A percentile compares a stretch with the other conserved stretches of the same genome.
Evolutionary conservation across 176 grass and related monocot species (phyloP).

Genomic region (Eremochloa ophiuroides): DNA sequence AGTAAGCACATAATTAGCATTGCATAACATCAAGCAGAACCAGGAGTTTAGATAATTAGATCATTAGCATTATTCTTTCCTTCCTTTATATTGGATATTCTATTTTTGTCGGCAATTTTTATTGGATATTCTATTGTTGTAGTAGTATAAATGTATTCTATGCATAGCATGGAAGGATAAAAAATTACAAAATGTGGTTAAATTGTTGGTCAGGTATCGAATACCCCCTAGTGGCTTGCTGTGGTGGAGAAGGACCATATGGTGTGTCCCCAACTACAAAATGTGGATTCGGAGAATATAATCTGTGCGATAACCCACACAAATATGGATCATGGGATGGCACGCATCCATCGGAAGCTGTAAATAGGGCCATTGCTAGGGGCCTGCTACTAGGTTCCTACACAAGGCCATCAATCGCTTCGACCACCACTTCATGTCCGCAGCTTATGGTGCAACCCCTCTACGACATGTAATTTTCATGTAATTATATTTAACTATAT

Average conservation of each 20-base stretch:
- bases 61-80: background rate
- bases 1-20: background rate
- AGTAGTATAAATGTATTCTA: background rate
- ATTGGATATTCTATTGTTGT: background rate
- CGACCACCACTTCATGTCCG: slow-evolving; percentile 13
- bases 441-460: background rate
- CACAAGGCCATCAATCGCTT: slow-evolving; percentile 30
- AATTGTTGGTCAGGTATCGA: slow-evolving; percentile 39
- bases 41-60: background rate
- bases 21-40: background rate
- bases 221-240: slow-evolving; percentile 53
- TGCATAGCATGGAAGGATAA: background rate
- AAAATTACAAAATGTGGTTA: background rate
- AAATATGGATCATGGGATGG: slow-evolving; percentile 70
- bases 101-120: no score
- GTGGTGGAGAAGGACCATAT: slow-evolving; percentile 38
- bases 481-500: background rate
- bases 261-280: background rate
- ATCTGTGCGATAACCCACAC: slow-evolving; percentile 43
- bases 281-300: slow-evolving; percentile 33
- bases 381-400: slow-evolving; percentile 45
- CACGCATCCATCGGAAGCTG: slow-evolving; percentile 43
- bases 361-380: slow-evolving; percentile 45
- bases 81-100: no score
- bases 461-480: slow-evolving; percentile 23